Base-by-base conservation (phyloP, 1,139 yeast genomes). In the Debaryomyces robertsiae region DNA sequence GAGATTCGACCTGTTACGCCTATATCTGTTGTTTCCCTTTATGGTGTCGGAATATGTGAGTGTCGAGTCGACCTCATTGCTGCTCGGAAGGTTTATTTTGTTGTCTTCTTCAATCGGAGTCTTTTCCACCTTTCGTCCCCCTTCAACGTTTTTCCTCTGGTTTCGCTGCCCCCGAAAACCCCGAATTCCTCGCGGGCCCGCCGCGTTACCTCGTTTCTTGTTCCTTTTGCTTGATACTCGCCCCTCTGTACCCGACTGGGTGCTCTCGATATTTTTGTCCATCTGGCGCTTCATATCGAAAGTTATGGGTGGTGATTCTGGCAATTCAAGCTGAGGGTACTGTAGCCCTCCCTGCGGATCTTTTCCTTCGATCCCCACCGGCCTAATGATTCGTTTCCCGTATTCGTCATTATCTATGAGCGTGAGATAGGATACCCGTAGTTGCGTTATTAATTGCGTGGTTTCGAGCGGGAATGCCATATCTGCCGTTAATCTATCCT, bases 391-490 rank as follows among this genome's bases (percentile, higher is more conserved):
- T 16, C 59, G 47, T 11, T 47, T 52, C 11, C 60, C 49, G 29
- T 56, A 57, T 14, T 57, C 64, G 33, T 61, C 63, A 19, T 60
- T 56, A 36, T 60, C 66, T 16, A 55, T 58, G 34, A 53, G 47
- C 1, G 63, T 55, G 6, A 63, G 49, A 44, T 64, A 66, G 6
- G 67, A 53, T 10, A 63, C 57, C 35, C 75, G 50, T 29, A 69
- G 52, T 41, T 66, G 68, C 3, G 61, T 56, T 34, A 69, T 49
- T 38, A 68, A 42, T 30, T 60, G 64, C 18, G 58, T 46, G 14
- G 60, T 57, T 19, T 66, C 69, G 27, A 64, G 50, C 2, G 73
- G 70, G 42, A 69, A 67, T 16, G 74, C 65, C 75, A 69, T 69
- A n/a, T 4, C 27, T 36, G 14, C 16, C 3, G 14, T 19, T 6